phyloP scores from a whole-genome alignment of 2,329 filamentous ascomycete genomes.

The Dothidotthia symphoricarpi region DNA sequence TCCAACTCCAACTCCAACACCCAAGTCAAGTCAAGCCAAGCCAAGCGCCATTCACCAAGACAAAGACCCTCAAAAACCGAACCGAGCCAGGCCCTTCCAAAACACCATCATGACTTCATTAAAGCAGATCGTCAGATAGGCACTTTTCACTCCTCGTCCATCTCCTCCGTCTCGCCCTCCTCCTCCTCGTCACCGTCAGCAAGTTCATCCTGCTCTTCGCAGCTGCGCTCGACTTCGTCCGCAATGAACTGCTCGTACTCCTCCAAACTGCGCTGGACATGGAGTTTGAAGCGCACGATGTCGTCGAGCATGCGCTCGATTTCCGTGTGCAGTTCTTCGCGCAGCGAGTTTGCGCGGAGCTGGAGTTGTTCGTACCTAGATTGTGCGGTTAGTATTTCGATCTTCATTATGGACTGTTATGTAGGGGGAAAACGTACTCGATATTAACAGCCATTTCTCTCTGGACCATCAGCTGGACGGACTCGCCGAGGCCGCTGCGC shows the following conservation, averaged over 20 bases:
- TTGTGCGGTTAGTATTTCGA: conserved; percentile 3
- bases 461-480: conserved; percentile 88
- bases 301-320: conserved; percentile 96
- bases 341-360: conserved; percentile 75
- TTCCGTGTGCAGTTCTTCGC: conserved; percentile 97
- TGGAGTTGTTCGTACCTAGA: conserved; percentile 86
- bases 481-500: conserved; percentile 78
- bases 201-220: conserved; percentile 49
- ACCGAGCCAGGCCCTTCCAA: too few species aligned
- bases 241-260: conserved; percentile 93
- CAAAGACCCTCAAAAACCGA: too few species aligned
- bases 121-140: not conserved
- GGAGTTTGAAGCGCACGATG: conserved; percentile 97
- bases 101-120: too few species aligned
- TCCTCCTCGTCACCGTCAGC: conserved; percentile 31
- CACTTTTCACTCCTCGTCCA: conserved; percentile 2
- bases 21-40: conserved; percentile 1
- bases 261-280: conserved; percentile 87
- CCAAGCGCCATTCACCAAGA: too few species aligned
- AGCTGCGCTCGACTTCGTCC: conserved; percentile 76
- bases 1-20: conserved; percentile 4
- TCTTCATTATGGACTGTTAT: not conserved
- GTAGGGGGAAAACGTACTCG: conserved; percentile 60
- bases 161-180: conserved; percentile 23
- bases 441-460: conserved; percentile 95